phyloP scores from a whole-genome alignment of 768 basidiomycete species.

The Xerocomellus chrysenteron region DNA sequence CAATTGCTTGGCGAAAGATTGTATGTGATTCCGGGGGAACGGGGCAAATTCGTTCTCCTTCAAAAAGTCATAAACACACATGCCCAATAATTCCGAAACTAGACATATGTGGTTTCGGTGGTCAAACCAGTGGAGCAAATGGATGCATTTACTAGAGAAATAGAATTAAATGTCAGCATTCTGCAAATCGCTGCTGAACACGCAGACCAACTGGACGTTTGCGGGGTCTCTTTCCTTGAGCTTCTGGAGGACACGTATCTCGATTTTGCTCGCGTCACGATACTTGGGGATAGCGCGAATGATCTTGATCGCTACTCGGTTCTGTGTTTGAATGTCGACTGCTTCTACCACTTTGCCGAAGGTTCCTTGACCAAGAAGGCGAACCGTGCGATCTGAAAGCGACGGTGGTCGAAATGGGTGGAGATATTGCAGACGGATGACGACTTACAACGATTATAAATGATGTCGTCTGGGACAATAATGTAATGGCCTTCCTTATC shows the following conservation, averaged over 20 bases:
- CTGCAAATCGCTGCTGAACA: constrained; percentile 8
- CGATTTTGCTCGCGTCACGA: constrained; percentile 97
- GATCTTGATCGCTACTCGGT: constrained; percentile 94
- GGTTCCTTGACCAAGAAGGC: constrained; percentile 92
- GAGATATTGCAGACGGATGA: background rate
- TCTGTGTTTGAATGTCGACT: constrained; percentile 70
- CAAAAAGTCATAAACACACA: constrained; percentile 98
- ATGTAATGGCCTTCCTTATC: constrained; percentile 99
- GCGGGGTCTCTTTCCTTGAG: constrained; percentile 85
- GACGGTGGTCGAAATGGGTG: constrained; percentile 14
- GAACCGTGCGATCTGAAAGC: constrained; percentile 81
- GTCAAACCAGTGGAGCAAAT: constrained; percentile 92
- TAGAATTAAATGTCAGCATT: constrained; percentile 17
- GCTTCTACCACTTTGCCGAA: constrained; percentile 99
- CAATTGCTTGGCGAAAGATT: constrained; percentile 90
- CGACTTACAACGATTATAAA: constrained; percentile 77
- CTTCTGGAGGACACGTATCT: constrained; percentile 90
- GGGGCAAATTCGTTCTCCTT: constrained; percentile 97
- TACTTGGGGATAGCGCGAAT: constrained; percentile 99
- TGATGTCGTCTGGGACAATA: constrained; percentile 86
- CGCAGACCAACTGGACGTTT: constrained; percentile 75
- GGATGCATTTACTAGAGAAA: constrained; percentile 87
- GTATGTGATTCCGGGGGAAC: constrained; percentile 95
- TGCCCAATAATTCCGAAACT: constrained; percentile 91
- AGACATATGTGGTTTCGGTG: constrained; percentile 97